phyloP scores from a whole-genome alignment of 306 rosid species.

The Vicia sativa region DNA sequence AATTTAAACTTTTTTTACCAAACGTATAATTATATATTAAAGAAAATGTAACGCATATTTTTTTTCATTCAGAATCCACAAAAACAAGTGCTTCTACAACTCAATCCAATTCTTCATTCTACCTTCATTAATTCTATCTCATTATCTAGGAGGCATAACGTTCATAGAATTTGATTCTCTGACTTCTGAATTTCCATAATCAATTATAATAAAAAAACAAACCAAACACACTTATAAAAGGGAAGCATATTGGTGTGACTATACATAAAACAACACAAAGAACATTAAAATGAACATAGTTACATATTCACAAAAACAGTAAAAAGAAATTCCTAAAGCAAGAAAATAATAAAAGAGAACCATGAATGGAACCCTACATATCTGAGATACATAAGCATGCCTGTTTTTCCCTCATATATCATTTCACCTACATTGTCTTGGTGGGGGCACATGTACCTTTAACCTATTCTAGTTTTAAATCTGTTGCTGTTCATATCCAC shows the following conservation, averaged over 20 bases:
- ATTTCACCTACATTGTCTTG: constrained; percentile 51
- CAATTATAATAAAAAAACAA: constrained; percentile 21
- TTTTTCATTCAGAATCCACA: too few relatives aligned
- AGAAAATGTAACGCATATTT: too few relatives aligned
- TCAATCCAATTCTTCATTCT: not conserved
- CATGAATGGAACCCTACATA: constrained; percentile 24
- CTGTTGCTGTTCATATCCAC: constrained; percentile 20
- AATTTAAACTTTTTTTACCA: too few relatives aligned
- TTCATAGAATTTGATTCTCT: constrained; percentile 9
- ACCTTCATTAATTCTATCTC: too few relatives aligned
- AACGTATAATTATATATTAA: too few relatives aligned
- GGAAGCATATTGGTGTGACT: constrained; percentile 45
- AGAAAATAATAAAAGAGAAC: constrained; percentile 35
- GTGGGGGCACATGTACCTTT: constrained; percentile 38
- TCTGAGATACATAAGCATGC: constrained; percentile 22
- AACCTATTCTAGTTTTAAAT: constrained; percentile 28
- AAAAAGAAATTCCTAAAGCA: constrained; percentile 7
- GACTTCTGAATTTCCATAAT: constrained; percentile 30
- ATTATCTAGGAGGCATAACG: not conserved
- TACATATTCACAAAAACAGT: constrained; percentile 29
- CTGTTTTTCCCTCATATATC: constrained; percentile 48
- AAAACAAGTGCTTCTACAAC: too few relatives aligned
- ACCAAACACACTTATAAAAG: not conserved
- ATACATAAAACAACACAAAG: constrained; percentile 25
- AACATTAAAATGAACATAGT: constrained; percentile 21